Base-by-base conservation (phyloP, 768 basidiomycete genomes). In the Leucosporidium creatinivorum region DNA sequence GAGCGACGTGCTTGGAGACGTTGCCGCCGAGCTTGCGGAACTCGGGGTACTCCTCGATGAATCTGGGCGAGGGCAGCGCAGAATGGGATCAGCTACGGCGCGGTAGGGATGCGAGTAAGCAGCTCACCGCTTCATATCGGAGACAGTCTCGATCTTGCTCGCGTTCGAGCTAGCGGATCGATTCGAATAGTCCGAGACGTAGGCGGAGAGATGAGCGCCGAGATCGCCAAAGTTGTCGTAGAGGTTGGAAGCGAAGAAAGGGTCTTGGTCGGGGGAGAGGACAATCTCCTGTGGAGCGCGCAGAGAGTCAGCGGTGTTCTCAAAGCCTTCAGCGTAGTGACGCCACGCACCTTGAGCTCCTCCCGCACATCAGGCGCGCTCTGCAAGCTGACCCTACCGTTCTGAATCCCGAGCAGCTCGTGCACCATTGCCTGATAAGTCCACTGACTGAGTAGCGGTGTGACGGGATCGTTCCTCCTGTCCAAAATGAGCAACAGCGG, bases 371-470 rank as follows among this genome's bases (percentile, higher is more conserved):
- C 93, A 19, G 91, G 91, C 47, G 93, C 91, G 68, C 85, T 80
- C 69, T 84, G 85, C 55, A 94, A 79, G 75, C 91, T 86, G 5
- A 98, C 93, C 66, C 96, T 84, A 25, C 94, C 94, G 76, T 97
- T 98, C 69, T 89, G 87, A 56, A 99, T 96, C 3, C 89, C 88
- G 10, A 98, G 79, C 19, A 96, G 81, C 77, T 98, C 96, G 75
- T 99, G 96, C 0, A 98, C 96, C 93, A 98, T 97, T 1, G 94
- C 96, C 77, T 98, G 94, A 79, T 98, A 98, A 30, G 96, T 98
- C 96, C 96, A 98, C 78, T 97, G 96, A 3, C 91, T 91, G 36
- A 98, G 82, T 48, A 98, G 80, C 6, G 96, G 96, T 0, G 96
- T 98, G 8, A 98, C 91, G 3, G 96, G 96, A 75, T 99, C 96